Base-by-base conservation (phyloP, 306 rosid genomes). In the Prunus mongolica region DNA sequence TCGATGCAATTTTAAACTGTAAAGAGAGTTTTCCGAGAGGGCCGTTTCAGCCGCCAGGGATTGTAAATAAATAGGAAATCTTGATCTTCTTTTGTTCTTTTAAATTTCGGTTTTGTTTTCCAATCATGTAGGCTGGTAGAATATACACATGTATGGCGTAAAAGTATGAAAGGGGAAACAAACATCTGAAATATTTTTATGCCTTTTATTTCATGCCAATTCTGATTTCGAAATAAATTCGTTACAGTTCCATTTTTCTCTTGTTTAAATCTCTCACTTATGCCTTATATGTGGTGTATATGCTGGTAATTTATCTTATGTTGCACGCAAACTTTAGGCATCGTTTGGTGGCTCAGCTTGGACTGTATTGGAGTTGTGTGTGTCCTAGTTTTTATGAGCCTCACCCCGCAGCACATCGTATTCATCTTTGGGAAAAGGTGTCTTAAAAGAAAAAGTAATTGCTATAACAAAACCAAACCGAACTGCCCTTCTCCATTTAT, bases 1-100 rank as follows among this genome's bases (percentile, higher is more conserved):
- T 80, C 34, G 73, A 81, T 79, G 46, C 82, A 83, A 78, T 82
- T 80, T 85, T 84, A 81, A 80, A 91, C 70, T 87, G 93, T 85
- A 81, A 83, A 83, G 91, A 83, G 76, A 82, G 76, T 73, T 54
- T 61, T 61, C 45, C 69, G 47, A 60, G 46, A 25, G 58, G 25
- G 77, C 57, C 14, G 55, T 67, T 8, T 61, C 80, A 81, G 86
- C 74, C 41, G 64, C 79, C 80, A 68, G 86, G 84, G 84, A 65
- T 10, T 92, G 97, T 90, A 90, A 84, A 92, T 92, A 85, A 81
- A 77, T 89, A 88, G 93, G 89, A 82, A 86, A 69, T 83, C 69
- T 78, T 81, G 78, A 84, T 81, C 67, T 70, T 44, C n/a, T 69
- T 49, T 41, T 65, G 16, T 15, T 12, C 80, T 54, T 60, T 76